phyloP scores from a whole-genome alignment of 148 eudicot genomes.

The Fagopyrum homotropicum region DNA sequence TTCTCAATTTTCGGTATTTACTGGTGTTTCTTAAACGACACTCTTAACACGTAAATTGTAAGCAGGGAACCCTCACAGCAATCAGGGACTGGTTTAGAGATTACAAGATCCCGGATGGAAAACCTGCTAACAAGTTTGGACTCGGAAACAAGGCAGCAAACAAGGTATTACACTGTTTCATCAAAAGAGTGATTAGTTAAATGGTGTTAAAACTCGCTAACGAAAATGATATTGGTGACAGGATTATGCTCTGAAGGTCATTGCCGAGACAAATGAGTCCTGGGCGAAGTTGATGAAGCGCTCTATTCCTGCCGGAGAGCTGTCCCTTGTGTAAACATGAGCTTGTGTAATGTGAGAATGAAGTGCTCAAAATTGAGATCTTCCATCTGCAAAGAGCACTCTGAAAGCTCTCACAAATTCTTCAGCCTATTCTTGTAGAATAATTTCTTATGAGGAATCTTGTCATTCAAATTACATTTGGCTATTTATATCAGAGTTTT shows the following conservation, averaged over 20 bases:
- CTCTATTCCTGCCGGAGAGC: conserved; percentile 77
- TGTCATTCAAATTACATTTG: not conserved
- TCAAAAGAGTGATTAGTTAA: not conserved
- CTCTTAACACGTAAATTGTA: not conserved
- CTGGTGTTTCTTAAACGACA: not conserved
- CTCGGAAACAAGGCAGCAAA: conserved; percentile 92
- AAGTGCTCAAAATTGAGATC: not conserved
- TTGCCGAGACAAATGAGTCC: conserved; percentile 80
- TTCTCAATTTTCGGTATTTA: not conserved
- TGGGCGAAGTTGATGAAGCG: conserved; percentile 94
- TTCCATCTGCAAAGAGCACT: not conserved
- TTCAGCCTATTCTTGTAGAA: not conserved
- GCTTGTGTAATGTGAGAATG: not conserved
- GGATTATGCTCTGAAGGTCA: conserved; percentile 94
- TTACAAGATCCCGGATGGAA: conserved; percentile 97
- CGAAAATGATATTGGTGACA: conserved; percentile 16
- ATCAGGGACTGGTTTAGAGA: conserved; percentile 99
- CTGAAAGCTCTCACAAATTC: not conserved
- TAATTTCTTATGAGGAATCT: not conserved
- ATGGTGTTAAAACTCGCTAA: not conserved
- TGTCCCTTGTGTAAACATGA: conserved; percentile 56
- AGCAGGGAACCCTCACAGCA: conserved; percentile 90
- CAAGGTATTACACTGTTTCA: conserved; percentile 43
- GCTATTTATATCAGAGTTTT: not conserved
- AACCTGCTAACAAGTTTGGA: conserved; percentile 95